Evolutionary conservation across 306 rosid genomes (phyloP).

Genomic region (Cercis canadensis): DNA sequence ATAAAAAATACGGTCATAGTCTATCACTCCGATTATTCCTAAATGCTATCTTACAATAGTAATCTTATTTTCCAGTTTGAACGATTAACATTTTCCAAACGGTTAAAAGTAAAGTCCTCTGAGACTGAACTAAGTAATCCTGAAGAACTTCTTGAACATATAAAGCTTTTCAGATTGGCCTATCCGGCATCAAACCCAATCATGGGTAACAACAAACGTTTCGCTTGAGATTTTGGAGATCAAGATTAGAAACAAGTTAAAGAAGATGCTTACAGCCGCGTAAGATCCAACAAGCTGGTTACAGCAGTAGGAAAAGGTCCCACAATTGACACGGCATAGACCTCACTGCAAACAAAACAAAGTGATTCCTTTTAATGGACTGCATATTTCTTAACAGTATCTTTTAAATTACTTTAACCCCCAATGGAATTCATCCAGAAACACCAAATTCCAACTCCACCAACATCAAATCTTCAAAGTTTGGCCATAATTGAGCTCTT

Average conservation of each 20-base stretch:
- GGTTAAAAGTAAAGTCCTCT: background rate
- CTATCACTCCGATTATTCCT: constrained; percentile 6
- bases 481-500: constrained; percentile 3
- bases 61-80: constrained; percentile 2
- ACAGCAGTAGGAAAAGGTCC: constrained; percentile 99
- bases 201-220: constrained; percentile 6
- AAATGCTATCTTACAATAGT: constrained; percentile 1
- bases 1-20: background rate
- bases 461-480: constrained; percentile 21
- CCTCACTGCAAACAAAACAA: constrained; percentile 70
- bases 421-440: background rate
- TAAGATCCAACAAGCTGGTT: constrained; percentile 95
- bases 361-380: constrained; percentile 1
- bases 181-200: constrained; percentile 14
- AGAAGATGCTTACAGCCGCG: constrained; percentile 71
- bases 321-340: constrained; percentile 95
- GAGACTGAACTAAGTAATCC: background rate
- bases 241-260: constrained; percentile 16
- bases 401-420: background rate
- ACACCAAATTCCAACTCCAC: background rate
- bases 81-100: constrained; percentile 2
- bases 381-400: background rate
- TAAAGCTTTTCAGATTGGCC: background rate
- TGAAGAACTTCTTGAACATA: background rate
- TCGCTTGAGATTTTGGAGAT: background rate